phyloP scores from a whole-genome alignment of 1,284 basidiomycete genomes.

The Grifola frondosa region DNA sequence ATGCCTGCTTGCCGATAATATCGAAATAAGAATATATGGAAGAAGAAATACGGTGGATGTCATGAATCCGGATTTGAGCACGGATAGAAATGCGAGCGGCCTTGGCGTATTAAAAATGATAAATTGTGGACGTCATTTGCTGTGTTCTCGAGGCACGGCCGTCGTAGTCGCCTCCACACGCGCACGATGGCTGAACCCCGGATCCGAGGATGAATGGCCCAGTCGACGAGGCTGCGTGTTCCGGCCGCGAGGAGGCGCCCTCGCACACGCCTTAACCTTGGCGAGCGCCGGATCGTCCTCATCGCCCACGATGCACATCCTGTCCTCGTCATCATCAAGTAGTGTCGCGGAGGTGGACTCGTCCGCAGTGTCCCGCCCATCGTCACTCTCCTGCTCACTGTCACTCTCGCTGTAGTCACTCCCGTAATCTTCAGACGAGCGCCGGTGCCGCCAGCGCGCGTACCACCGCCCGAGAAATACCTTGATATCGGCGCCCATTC shows the following conservation, averaged over 20 bases:
- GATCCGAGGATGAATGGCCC: slow-evolving; percentile 36
- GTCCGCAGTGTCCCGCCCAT: slow-evolving; percentile 31
- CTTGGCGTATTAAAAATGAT: neutral
- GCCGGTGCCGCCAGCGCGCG: slow-evolving; percentile 48
- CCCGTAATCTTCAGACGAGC: slow-evolving; percentile 18
- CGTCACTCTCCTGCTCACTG: slow-evolving; percentile 29
- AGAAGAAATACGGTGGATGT: too few species aligned
- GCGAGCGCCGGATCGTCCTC: slow-evolving; percentile 39
- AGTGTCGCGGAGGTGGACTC: slow-evolving; percentile 26
- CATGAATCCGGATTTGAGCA: slow-evolving; percentile 13
- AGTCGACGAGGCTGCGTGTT: slow-evolving; percentile 27
- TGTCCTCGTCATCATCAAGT: slow-evolving; percentile 20
- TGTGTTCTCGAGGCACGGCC: slow-evolving; percentile 18
- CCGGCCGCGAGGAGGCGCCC: slow-evolving; percentile 30
- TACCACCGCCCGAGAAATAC: slow-evolving; percentile 69
- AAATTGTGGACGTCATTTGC: slow-evolving; percentile 14
- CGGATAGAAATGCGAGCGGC: slow-evolving; percentile 8
- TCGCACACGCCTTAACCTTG: slow-evolving; percentile 22
- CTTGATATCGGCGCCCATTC: slow-evolving; percentile 66
- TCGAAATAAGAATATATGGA: slow-evolving; percentile 9
- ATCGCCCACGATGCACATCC: slow-evolving; percentile 24
- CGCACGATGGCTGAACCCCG: slow-evolving; percentile 23
- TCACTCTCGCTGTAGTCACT: slow-evolving; percentile 25
- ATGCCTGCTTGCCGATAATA: too few species aligned
- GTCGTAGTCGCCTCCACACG: slow-evolving; percentile 15